Base-by-base conservation (phyloP, 2,329 filamentous ascomycete genomes). In the Colletotrichum musicola region DNA sequence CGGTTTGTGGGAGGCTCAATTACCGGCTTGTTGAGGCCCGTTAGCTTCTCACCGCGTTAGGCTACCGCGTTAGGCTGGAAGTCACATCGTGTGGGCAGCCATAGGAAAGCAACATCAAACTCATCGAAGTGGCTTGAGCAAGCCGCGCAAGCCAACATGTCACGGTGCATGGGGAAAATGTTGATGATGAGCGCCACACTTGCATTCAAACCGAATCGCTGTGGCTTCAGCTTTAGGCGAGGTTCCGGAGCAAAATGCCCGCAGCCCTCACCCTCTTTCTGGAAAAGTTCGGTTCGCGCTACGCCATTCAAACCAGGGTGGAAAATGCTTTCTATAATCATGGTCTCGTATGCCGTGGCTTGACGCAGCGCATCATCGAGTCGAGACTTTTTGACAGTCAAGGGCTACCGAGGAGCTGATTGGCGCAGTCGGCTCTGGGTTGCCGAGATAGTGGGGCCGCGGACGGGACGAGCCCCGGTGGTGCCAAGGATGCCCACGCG, bases 341-440 rank as follows among this genome's bases (percentile, higher is more conserved):
- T 56, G 13, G 51, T 56, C 57, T 62, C 51, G 64, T 62, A 46
- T 68, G 61, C 20, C 40, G 42, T 68, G 64, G 64, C 64, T 67
- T 58, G 60, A 30, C 14, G n/a, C 27, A 44, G 42, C 35, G n/a
- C 65, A 59, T 55, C 35, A 51, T 53, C 38, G n/a, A 27, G 62
- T 50, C 62, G 25, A 60, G 62, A 42, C 55, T 47, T 50, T 46
- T 22, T 51, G n/a, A 10, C 20, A 16, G 50, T 20, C n/a, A 51
- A 10, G 7, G 13, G 5, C 18, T 3, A 2, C 22, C 49, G 18
- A 18, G 67, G 10, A 6, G 16, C 20, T 70, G 64, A 68, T 70
- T 70, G 68, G 68, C 4, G 30, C 13, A 51, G 50, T 70, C 68
- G 68, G 68, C 55, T 64, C 59, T 57, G 55, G 25, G 42, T 59